A percentile compares a stretch with the other conserved stretches of the same genome.
These are phyloP conservation scores for Loxodes magnus DNA, from an alignment of 73 alveolate species.

Conservation along the genomic window DNA sequence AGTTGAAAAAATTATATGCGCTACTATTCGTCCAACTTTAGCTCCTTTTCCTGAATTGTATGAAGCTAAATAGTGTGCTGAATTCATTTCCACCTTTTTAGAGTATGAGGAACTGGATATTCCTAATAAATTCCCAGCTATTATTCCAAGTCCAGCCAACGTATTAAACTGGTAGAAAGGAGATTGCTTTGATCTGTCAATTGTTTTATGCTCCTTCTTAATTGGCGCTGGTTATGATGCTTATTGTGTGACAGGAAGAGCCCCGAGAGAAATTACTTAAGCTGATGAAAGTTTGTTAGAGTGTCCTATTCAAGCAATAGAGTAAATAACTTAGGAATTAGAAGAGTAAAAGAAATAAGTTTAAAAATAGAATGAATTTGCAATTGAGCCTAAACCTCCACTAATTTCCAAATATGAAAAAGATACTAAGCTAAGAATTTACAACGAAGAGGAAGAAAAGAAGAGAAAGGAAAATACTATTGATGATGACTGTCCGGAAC, in stretches of 20 bases:
- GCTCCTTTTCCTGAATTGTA: conserved; percentile 85
- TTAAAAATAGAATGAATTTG: conserved; percentile 41
- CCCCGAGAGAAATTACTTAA: conserved; percentile 86
- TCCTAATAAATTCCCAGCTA: conserved; percentile 82
- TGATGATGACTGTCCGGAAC: conserved; percentile 87
- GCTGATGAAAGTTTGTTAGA: conserved; percentile 65
- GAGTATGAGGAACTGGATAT: conserved; percentile 85
- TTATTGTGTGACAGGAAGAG: conserved; percentile 90
- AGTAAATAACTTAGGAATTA: background rate
- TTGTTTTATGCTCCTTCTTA: conserved; percentile 72
- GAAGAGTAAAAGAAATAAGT: conserved; percentile 23
- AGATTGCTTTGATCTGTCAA: conserved; percentile 87
- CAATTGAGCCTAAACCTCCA: conserved; percentile 50
- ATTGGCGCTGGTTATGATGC: conserved; percentile 96
- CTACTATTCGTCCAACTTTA: conserved; percentile 78
- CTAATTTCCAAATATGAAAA: conserved; percentile 58
- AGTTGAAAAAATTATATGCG: conserved; percentile 74
- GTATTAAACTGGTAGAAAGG: conserved; percentile 87
- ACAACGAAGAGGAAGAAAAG: conserved; percentile 40
- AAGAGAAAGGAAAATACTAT: conserved; percentile 62
- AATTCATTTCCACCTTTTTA: conserved; percentile 80
- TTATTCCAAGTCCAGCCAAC: conserved; percentile 92
- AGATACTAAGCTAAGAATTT: conserved; percentile 23
- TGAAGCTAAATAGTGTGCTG: conserved; percentile 82
- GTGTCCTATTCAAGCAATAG: conserved; percentile 14